These are phyloP conservation scores for Pyricularia grisea DNA, from an alignment of 2,329 filamentous ascomycete species.

Conservation along the genomic window DNA sequence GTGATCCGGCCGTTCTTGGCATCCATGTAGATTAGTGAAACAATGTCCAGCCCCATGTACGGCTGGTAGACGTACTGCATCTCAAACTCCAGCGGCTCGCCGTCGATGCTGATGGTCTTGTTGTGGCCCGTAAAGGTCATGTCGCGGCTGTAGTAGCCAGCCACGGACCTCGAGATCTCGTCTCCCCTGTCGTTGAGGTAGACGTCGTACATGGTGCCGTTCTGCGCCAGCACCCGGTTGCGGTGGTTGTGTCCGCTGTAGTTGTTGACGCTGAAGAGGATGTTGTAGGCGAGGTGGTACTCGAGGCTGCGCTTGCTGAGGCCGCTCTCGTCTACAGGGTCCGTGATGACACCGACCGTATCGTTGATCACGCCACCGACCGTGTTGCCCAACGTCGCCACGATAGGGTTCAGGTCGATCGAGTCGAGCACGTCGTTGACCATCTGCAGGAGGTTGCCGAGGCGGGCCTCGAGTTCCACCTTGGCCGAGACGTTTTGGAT, in stretches of 20 bases:
- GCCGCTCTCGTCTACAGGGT: slow-evolving; percentile 6
- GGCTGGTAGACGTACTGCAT: slow-evolving; percentile 44
- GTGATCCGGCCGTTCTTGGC: slow-evolving; percentile 32
- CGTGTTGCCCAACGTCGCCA: slow-evolving; percentile 43
- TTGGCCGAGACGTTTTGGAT: slow-evolving; percentile 51
- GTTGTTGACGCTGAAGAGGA: slow-evolving; percentile 52
- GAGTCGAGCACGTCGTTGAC: slow-evolving; percentile 47
- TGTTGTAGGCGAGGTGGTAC: slow-evolving; percentile 44
- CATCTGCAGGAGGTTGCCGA: slow-evolving; percentile 51
- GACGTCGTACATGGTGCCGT: slow-evolving; percentile 44
- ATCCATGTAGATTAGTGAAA: slow-evolving; percentile 39
- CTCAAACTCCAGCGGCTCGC: slow-evolving; percentile 33
- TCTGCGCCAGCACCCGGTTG: slow-evolving; percentile 45
- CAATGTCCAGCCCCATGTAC: slow-evolving; percentile 34
- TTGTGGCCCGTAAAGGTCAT: slow-evolving; percentile 48
- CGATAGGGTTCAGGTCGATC: slow-evolving; percentile 50
- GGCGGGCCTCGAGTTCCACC: slow-evolving; percentile 48
- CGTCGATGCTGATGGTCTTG: slow-evolving; percentile 32
- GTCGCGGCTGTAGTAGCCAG: slow-evolving; percentile 38
- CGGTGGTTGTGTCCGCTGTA: slow-evolving; percentile 46
- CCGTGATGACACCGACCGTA: slow-evolving; percentile 13
- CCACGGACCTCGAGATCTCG: slow-evolving; percentile 29
- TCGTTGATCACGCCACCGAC: slow-evolving; percentile 37
- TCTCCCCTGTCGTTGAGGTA: slow-evolving; percentile 43
- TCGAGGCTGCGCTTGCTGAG: slow-evolving; percentile 17